phyloP scores from a whole-genome alignment of 2,329 filamentous ascomycete genomes.

The Colletotrichum cuscutae region DNA sequence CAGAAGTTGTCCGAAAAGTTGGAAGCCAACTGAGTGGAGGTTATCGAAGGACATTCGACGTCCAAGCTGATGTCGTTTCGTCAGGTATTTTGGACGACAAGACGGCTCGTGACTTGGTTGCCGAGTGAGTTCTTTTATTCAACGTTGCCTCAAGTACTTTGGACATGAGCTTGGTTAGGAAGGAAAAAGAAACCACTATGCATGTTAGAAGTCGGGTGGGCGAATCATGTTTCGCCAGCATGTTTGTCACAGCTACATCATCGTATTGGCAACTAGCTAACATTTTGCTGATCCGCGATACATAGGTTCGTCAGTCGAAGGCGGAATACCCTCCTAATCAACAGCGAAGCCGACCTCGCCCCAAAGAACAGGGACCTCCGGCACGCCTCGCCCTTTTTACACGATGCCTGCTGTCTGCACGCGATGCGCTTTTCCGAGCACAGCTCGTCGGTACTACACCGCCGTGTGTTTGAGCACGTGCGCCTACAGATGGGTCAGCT shows the following conservation, averaged over 20 bases:
- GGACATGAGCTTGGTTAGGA: not conserved
- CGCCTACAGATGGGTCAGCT: conserved; percentile 50
- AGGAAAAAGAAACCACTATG: not conserved
- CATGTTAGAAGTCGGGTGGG: not conserved
- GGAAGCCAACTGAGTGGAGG: conserved; percentile 31
- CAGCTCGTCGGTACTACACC: conserved; percentile 41
- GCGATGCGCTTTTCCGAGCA: conserved; percentile 37
- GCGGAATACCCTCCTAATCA: conserved; percentile 26
- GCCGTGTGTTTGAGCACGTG: conserved; percentile 52
- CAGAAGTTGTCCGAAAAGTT: conserved; percentile 29
- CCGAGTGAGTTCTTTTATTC: conserved; percentile 18
- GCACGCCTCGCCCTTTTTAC: conserved; percentile 50
- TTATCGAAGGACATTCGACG: conserved; percentile 24
- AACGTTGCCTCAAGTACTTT: not conserved
- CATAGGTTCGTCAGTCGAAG: conserved; percentile 26
- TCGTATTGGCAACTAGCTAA: not conserved
- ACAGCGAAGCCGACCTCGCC: conserved; percentile 24
- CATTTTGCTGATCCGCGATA: not conserved
- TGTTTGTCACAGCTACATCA: not conserved
- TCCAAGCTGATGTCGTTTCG: conserved; percentile 27
- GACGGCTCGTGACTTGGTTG: conserved; percentile 18
- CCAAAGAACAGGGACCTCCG: conserved; percentile 39
- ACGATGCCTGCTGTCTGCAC: conserved; percentile 52
- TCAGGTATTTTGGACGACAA: conserved; percentile 22
- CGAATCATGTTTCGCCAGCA: too few species aligned